Evolutionary conservation across 2,329 filamentous ascomycete species (phyloP), one percentile per base, ranked within the genome.

Genomic region (Didymella exigua): DNA sequence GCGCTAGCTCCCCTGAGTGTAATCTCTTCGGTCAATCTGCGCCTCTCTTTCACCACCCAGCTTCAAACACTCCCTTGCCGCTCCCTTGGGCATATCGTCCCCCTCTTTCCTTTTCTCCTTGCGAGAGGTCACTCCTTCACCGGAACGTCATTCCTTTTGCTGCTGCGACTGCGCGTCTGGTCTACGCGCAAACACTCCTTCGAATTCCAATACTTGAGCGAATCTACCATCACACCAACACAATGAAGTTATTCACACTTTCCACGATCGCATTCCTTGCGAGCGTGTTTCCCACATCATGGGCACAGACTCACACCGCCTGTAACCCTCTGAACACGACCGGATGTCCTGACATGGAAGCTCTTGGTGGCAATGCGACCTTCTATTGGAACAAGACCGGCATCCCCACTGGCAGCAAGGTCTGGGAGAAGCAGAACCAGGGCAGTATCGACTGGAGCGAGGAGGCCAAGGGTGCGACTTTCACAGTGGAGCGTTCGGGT

Each of bases 261-360:
- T 70, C 75, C 54, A 68, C 73, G 26, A 50, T 75, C 27, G 71
- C 74, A 36, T 63, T 75, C n/a, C 63, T 79, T 24, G 66, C 72
- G 33, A 59, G 63, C 31, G 56, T 75, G 34, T 56, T 73, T 33
- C 75, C 82, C 50, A 74, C 83, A 37, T 79, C 80, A 42, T 63
- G 81, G 31, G 91, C 89, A 43, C 93, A 97, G 75, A 91, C 92
- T 27, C 86, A 77, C 51, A 91, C 90, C 7, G 74, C 81, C 36
- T 98, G 93, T 79, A 87, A 96, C 70, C 93, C 93, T 5, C 81
- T 88, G 67, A 83, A 91, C 61, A 76, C 78, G 56, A 85, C 82
- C 37, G 75, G 78, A 61, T 96, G 92, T 72, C 85, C 89, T 1
- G 74, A 86, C 34, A 84, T 95, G 72, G 81, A 86, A 2, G 92